Evolutionary conservation across 768 basidiomycete species (phyloP), one percentile per base, ranked within the genome.

Genomic region (Auriscalpium microsporum): DNA sequence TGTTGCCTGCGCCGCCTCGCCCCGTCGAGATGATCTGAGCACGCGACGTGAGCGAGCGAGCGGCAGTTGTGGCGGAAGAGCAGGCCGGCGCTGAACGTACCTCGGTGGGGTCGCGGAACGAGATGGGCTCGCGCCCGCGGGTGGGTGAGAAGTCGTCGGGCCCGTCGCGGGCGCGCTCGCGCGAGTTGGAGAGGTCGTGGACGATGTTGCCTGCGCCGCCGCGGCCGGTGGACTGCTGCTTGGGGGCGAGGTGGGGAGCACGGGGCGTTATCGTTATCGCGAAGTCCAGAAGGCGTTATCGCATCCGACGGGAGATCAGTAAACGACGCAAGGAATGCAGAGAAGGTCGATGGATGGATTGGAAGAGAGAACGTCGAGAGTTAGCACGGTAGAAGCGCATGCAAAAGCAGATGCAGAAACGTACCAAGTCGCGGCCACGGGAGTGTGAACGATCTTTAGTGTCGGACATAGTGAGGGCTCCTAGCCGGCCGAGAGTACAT

Each of bases 1-100:
- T 83, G 75, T 94, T 94, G 10, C 91, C 92, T 9, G 79, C 79
- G 16, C 92, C 92, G 28, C 92, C 91, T 50, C 91, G 82, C 10
- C 92, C 92, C 44, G 78, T 78, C n/a, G 81, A 83, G 59, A 71
- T 73, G 16, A 76, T 56, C 72, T 81, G 60, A 54, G 35, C 8
- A 44, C 21, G 52, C 33, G 58, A 33, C 55, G 40, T 13, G 33
- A 38, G 19, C 50, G n/a, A n/a, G n/a, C n/a, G n/a, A n/a, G n/a
- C n/a, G n/a, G n/a, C n/a, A n/a, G n/a, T n/a, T n/a, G n/a, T n/a
- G n/a, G n/a, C n/a, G n/a, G n/a, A n/a, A n/a, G n/a, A n/a, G n/a
- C n/a, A n/a, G n/a, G 23, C 8, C 35, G 47, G 13, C 3, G 36
- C 14, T 49, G 34, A 45, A 13, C 71, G 6, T 58, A 78, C 81